Evolutionary conservation across 2,329 filamentous ascomycete genomes (phyloP), one percentile per base, ranked within the genome.

Genomic region (Ophiostoma sp.): DNA sequence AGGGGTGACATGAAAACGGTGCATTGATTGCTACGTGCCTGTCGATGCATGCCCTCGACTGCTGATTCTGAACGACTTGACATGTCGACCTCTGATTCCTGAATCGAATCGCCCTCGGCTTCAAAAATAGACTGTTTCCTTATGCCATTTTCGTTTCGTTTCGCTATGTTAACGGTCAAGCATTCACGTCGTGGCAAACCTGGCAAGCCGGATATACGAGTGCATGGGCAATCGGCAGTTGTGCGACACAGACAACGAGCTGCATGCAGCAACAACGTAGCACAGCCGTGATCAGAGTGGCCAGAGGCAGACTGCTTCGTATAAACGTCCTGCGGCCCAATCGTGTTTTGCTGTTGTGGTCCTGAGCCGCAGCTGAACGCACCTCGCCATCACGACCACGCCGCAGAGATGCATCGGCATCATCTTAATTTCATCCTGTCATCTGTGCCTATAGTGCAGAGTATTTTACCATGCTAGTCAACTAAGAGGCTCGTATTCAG

Each of bases 81-180:
- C 27, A 27, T 27, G 27, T 27, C 27, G 27, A 27, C 27, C 27
- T 27, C 27, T 27, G 27, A 27, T 27, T 27, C 27, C 2, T 27
- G 27, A 27, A 27, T 27, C 27, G 27, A 27, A 27, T 27, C 27
- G 27, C 27, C 27, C 27, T 27, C 5, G 49, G 49, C n/a, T 55
- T 7, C 49, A 27, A 55, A 45, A 55, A 55, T 55, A 55, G 49
- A 55, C 5, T 36, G 49, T 55, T 55, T 55, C 49, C 18, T 55
- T 55, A 55, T 55, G 49, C 49, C 49, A 55, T 27, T 55, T 55
- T n/a, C 27, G 49, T 55, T 55, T 55, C 18, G 49, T 55, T 55
- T 55, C 49, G 14, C 45, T 47, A 27, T 27, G 27, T 27, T 27
- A 27, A 27, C 27, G 27, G 27, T 27, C 49, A 55, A 36, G n/a